Base-by-base conservation (phyloP, 2,329 filamentous ascomycete species). In the Fusarium mundagurra region DNA sequence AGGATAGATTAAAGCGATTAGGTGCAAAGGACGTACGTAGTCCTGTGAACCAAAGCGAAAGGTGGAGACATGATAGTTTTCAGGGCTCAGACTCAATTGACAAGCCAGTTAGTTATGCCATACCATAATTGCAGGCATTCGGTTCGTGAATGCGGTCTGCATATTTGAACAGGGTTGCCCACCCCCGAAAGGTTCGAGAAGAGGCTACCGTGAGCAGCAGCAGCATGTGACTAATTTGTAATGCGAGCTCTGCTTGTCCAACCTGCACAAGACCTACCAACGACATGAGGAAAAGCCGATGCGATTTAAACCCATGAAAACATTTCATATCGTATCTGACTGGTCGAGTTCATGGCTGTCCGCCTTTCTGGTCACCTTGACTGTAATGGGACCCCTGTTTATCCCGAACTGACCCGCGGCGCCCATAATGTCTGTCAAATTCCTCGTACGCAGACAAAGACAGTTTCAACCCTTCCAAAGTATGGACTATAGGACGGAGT, bases 161-260 rank as follows among this genome's bases (percentile, higher is more conserved):
- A 64, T 54, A 54, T 57, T 50, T 69, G 31, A 48, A 41, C 68
- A 53, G 60, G 68, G 64, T 64, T 39, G 41, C 41, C 54, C 61
- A 24, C 53, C 53, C 63, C 72, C 41, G 45, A 74, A 74, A 36
- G 41, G 45, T 74, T 75, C 72, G 69, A 74, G 72, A 75, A 75
- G 41, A 72, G 71, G 50, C 64, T 69, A 64, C 57, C 45, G 54
- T 53, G 58, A 61, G 57, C 45, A 58, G 34, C 54, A 58, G 45
- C 61, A 50, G 63, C 64, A 73, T 66, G 64, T 67, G 71, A 71
- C 54, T 69, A 54, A 36, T 51, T 34, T 24, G 31, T 41, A 59
- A 69, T 62, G 72, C 69, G 63, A 68, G 64, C 54, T 71, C 41
- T 51, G 50, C 70, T 41, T 66, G 36, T 58, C 34, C 54, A 59